phyloP scores from a whole-genome alignment of 768 basidiomycete species.

The Xerocomellus intermedius region DNA sequence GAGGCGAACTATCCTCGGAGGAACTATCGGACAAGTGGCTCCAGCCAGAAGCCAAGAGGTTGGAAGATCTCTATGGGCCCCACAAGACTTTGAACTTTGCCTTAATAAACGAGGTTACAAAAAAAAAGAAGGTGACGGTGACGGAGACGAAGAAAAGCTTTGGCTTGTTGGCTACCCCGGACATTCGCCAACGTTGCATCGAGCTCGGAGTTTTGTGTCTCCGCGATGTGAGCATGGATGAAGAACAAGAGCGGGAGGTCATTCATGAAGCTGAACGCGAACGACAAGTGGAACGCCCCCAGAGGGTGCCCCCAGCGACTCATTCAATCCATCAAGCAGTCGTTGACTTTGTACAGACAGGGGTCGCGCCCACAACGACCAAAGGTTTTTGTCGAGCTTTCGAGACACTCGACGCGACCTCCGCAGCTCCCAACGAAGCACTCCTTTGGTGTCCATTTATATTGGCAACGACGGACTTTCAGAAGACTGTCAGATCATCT shows the following conservation, averaged over 20 bases:
- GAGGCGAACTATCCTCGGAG: background rate
- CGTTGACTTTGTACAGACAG: constrained; percentile 26
- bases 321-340: constrained; percentile 27
- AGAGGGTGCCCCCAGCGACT: constrained; percentile 16
- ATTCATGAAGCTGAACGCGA: constrained; percentile 44
- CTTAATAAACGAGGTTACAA: too few species aligned
- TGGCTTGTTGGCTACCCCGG: background rate
- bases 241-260: constrained; percentile 53
- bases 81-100: background rate
- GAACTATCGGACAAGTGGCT: constrained; percentile 33
- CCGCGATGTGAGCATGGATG: constrained; percentile 32
- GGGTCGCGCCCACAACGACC: constrained; percentile 21
- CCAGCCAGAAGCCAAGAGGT: constrained; percentile 37
- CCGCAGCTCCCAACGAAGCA: constrained; percentile 14
- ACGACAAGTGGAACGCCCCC: constrained; percentile 37
- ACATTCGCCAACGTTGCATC: constrained; percentile 15
- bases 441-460: constrained; percentile 19
- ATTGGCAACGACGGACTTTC: constrained; percentile 20
- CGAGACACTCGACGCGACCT: constrained; percentile 9
- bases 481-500: constrained; percentile 5
- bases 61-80: constrained; percentile 37
- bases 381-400: constrained; percentile 20
- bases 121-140: too few species aligned
- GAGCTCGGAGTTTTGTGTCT: constrained; percentile 16
- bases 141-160: too few species aligned